Conservation (phyloP, 257 asterid genomes). For the Gardenia jasminoides region DNA sequence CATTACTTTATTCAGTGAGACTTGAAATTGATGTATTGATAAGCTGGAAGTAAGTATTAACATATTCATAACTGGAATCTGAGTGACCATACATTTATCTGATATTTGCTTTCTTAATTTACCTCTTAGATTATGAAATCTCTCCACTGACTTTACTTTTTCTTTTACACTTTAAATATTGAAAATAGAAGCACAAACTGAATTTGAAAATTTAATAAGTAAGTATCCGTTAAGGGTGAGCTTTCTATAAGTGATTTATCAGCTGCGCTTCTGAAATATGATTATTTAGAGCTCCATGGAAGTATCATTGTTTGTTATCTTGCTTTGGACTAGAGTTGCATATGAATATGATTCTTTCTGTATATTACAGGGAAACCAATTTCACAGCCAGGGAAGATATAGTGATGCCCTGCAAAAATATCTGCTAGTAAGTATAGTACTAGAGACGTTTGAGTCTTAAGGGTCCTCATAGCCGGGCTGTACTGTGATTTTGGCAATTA, state of each 20-base stretch:
- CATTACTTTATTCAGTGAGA: no score
- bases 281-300: not conserved
- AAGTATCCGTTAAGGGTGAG: not conserved
- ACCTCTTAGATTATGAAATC: not conserved
- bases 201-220: not conserved
- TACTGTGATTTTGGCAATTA: constrained; percentile 13
- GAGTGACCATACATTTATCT: not conserved
- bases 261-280: not conserved
- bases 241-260: not conserved
- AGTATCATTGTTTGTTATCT: not conserved
- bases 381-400: constrained; percentile 79
- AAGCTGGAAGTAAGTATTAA: not conserved
- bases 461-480: not conserved
- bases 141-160: not conserved
- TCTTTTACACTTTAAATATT: not conserved
- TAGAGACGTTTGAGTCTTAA: constrained; percentile 9
- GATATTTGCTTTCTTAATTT: not conserved
- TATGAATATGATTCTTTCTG: constrained; percentile 9
- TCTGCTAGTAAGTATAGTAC: constrained; percentile 61
- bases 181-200: not conserved
- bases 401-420: constrained; percentile 72
- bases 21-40: not conserved
- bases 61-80: no score
- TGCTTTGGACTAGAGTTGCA: not conserved
- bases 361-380: constrained; percentile 77